Base-by-base conservation (phyloP, 208 protist species). In the Vickermania ingenoplastis region DNA sequence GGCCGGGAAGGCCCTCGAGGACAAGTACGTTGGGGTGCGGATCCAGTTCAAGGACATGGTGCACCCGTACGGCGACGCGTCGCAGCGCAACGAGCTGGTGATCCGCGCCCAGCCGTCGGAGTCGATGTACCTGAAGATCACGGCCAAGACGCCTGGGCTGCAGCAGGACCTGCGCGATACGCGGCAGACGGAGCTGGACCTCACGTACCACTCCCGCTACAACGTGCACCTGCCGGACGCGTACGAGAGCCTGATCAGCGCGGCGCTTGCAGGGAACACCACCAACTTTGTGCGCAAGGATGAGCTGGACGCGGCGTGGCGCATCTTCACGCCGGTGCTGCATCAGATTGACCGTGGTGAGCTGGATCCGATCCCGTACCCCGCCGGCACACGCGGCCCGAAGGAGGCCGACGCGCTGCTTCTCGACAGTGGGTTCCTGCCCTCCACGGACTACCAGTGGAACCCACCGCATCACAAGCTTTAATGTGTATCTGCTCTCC, bases 71-170 rank as follows among this genome's bases (percentile, higher is more conserved):
- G 77, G 81, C 53, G 75, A 83, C 51, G 69, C 71, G 2, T 64
- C 85, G 26, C 69, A 87, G 63, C 80, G 85, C 57, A 95, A 97
- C 71, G 89, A 97, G 71, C 75, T 97, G 1, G 89, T 97, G n/a
- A 92, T 97, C 31, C 79, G 89, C 26, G 79, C 89, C 25, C 92
- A 97, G 75, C 92, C 92, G 23, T 87, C 88, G 7, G 92, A 95
- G 78, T 84, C 87, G 26, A 95, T 97, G 78, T 95, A 95, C 74
- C 59, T 95, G 36, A 95, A 91, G 65, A 87, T 97, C 67, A 93
- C 83, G 24, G 83, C 81, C 31, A 97, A 97, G 70, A 70, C 63
- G 26, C 92, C 92, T 7, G 92, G 92, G 1, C 57, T 93, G 14
- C 74, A 75, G 61, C 67, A 78, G 23, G 80, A 89, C 52, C 67